Evolutionary conservation across 768 basidiomycete species (phyloP), one percentile per base, ranked within the genome.

Genomic region (Serendipita vermifera): DNA sequence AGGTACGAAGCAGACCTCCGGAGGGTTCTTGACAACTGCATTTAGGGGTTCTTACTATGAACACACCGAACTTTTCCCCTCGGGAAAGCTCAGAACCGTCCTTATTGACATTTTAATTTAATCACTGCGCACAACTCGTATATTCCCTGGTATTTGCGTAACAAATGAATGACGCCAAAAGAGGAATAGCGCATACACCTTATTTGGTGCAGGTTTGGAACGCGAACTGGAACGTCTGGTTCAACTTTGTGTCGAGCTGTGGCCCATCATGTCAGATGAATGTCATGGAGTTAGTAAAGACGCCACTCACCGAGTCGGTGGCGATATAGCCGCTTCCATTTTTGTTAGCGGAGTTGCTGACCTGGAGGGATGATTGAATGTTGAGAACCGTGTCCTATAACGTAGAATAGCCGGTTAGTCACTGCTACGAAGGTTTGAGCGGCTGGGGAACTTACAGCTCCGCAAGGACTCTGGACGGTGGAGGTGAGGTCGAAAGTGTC

Each of bases 351-450:
- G 24, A 5, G 46, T 51, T 51, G 46, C 46, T 51, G 24, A 51
- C 24, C 46, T 51, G 46, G 46, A 51, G 46, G 29, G 46, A 22
- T 4, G 22, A 24, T 15, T 51, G 17, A 31, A 51, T 51, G 24
- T 51, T 51, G 46, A 51, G 46, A 31, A 51, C 46, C 2, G 46
- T 51, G 29, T 51, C 17, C n/a, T n/a, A n/a, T n/a, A n/a, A n/a
- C n/a, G n/a, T n/a, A n/a, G n/a, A n/a, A n/a, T n/a, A n/a, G n/a
- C n/a, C n/a, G n/a, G n/a, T n/a, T n/a, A n/a, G n/a, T n/a, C n/a
- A n/a, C n/a, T n/a, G n/a, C n/a, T n/a, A n/a, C n/a, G n/a, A n/a
- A n/a, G n/a, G n/a, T n/a, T n/a, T n/a, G n/a, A n/a, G n/a, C n/a
- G n/a, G n/a, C n/a, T n/a, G n/a, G n/a, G n/a, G n/a, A n/a, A n/a